Conservation (phyloP, 1,139 yeast species). For the Blastobotrys aristatus region DNA sequence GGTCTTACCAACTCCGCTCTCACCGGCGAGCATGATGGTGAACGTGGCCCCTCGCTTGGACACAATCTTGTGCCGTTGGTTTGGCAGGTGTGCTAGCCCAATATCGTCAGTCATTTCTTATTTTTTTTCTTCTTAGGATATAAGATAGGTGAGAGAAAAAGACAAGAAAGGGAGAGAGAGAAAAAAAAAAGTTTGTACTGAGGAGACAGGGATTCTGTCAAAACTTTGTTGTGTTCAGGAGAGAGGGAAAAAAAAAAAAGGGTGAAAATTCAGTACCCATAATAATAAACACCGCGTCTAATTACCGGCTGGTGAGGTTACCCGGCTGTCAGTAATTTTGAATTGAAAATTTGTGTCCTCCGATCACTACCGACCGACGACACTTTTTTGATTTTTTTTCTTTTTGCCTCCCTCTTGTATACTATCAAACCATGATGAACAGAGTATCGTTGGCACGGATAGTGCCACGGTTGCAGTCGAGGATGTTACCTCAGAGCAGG, state of each 20-base stretch:
- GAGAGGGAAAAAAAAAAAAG: neutral
- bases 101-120: slow-evolving; percentile 32
- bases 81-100: slow-evolving; percentile 88
- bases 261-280: too few species aligned
- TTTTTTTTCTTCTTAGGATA: neutral
- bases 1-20: slow-evolving; percentile 83
- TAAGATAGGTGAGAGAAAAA: neutral
- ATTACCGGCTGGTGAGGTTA: too few species aligned
- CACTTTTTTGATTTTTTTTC: too few species aligned
- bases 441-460: slow-evolving; percentile 6
- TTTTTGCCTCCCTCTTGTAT: too few species aligned
- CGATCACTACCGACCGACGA: too few species aligned
- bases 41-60: slow-evolving; percentile 85
- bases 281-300: too few species aligned
- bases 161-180: neutral
- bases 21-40: slow-evolving; percentile 95
- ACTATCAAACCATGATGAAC: neutral
- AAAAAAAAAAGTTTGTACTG: too few species aligned
- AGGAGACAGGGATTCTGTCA: too few species aligned
- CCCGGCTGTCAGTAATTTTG: too few species aligned
- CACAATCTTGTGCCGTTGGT: slow-evolving; percentile 89
- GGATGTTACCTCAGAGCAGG: too few species aligned
- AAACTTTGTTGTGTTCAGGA: too few species aligned
- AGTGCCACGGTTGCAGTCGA: slow-evolving; percentile 1
- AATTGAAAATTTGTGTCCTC: too few species aligned